Evolutionary conservation across 176 grass and related monocot species (phyloP), one percentile per base, ranked within the genome.

Genomic region (Raddia distichophylla): DNA sequence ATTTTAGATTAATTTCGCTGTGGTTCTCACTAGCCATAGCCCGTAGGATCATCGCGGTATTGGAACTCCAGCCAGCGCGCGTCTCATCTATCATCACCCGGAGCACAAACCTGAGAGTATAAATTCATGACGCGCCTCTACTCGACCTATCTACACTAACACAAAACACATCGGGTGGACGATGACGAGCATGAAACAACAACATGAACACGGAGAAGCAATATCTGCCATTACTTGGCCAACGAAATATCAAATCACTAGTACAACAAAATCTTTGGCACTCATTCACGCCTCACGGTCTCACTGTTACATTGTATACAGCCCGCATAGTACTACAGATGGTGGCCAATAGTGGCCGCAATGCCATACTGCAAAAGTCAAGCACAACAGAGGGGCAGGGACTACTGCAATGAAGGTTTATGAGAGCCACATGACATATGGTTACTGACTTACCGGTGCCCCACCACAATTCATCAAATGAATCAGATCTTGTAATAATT

Each of bases 191-290:
- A 60, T 2, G 50, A 34, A 55, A 18, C 10, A 56, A 10, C 7
- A 18, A 74, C 35, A 6, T 16, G 37, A 18, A 74, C 35, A 18
- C 42, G 43, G 2, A 11, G 59, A 70, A 78, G 46, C 73, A 78
- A 54, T 70, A 18, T 60, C 80, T 46, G 42, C 4, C 15, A 47
- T 6, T 51, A 17, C 22, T 70, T 9, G 0, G 32, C 27, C 35
- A 78, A 77, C 73, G 43, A 53, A 71, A 72, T 52, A 44, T 67
- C 35, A 49, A 75, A 27, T 59, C 80, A 75, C 47, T 63, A 33
- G 65, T 73, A 85, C 78, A 86, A 70, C 65, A 85, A 82, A 89
- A 77, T 82, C 65, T 85, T 59, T 81, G 73, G 49, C 78, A 66
- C 40, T 33, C 18, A 3, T 68, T 13, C 68, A 42, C 62, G 87